Evolutionary conservation across 176 grass and related monocot species (phyloP).

Genomic region (Paspalum vaginatum): DNA sequence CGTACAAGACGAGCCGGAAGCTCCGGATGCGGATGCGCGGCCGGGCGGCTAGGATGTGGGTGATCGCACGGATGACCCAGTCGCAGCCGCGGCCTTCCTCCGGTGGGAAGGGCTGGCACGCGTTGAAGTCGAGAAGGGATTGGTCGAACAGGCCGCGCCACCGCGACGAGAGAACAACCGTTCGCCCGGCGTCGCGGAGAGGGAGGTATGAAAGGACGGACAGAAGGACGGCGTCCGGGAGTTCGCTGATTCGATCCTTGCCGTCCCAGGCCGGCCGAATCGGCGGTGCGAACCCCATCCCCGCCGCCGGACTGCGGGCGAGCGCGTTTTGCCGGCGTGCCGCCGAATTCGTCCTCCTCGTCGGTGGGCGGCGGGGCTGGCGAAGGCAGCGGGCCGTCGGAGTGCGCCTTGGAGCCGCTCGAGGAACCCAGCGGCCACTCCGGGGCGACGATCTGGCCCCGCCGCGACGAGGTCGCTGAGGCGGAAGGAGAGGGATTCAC

Average conservation of each 20-base stretch:
- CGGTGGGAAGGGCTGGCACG: slow-evolving; percentile 54
- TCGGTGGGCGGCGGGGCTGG: neutral
- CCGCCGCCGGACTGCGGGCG: neutral
- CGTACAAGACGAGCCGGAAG: slow-evolving; percentile 55
- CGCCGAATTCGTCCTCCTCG: slow-evolving; percentile 1
- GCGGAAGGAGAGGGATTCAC: slow-evolving; percentile 21
- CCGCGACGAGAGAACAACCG: slow-evolving; percentile 38
- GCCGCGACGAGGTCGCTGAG: slow-evolving; percentile 48
- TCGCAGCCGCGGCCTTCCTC: slow-evolving; percentile 37
- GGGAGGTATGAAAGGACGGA: slow-evolving; percentile 43
- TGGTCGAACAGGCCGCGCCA: slow-evolving; percentile 50
- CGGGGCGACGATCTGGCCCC: slow-evolving; percentile 38
- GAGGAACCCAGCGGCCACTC: neutral
- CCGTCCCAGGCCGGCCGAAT: neutral
- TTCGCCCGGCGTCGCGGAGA: slow-evolving; percentile 48
- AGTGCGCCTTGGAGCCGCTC: neutral
- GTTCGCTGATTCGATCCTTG: slow-evolving; percentile 42
- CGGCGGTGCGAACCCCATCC: neutral
- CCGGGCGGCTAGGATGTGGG: slow-evolving; percentile 39
- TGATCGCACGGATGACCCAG: slow-evolving; percentile 40
- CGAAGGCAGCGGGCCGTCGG: neutral
- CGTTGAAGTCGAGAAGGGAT: slow-evolving; percentile 47
- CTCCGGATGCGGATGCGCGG: slow-evolving; percentile 40
- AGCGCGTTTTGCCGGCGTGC: slow-evolving; percentile 2
- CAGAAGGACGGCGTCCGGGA: slow-evolving; percentile 45